Evolutionary conservation across 768 basidiomycete genomes (phyloP), one percentile per base, ranked within the genome.

Genomic region (Calocybe indica): DNA sequence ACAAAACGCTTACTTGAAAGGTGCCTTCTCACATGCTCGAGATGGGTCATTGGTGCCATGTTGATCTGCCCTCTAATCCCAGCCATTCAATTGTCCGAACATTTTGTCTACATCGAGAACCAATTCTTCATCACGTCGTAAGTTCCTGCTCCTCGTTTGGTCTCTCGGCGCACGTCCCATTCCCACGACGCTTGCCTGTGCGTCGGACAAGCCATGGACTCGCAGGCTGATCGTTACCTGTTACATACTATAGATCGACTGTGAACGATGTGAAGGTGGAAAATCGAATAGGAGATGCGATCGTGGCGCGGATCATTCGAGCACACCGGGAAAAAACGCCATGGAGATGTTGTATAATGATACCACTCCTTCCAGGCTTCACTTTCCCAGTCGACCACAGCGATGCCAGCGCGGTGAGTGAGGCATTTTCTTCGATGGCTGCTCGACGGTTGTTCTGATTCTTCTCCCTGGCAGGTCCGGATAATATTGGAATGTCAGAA

Each of bases 21-120:
- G 91, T 88, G 48, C 12, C 68, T 22, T 61, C 22, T 7, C 10
- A n/a, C 15, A 11, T 30, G 35, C 10, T 2, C 7, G 28, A 14
- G 42, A 37, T 29, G 22, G 22, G 22, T 2, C 22, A 22, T 22
- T 22, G 22, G 22, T 4, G 22, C 4, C 22, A 22, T 22, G 22
- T 35, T 32, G 34, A 37, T 33, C 32, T 34, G 31, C 40, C 13
- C 29, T 14, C 9, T 37, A 15, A 37, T 33, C 12, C 39, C 46
- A 93, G 92, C 92, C 7, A 96, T 96, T 46, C 85, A 94, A 59
- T 71, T 88, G 58, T 94, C 92, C 22, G 92, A 97, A 55, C 92
- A 96, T 60, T 99, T 98, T 60, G 89, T 99, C 32, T 99, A 99
- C 68, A 96, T 99, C 53, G 95, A 97, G 62, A 92, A 93, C 55